Evolutionary conservation across 169 alveolate species (phyloP).

Genomic region (Nephromyces sp.): DNA sequence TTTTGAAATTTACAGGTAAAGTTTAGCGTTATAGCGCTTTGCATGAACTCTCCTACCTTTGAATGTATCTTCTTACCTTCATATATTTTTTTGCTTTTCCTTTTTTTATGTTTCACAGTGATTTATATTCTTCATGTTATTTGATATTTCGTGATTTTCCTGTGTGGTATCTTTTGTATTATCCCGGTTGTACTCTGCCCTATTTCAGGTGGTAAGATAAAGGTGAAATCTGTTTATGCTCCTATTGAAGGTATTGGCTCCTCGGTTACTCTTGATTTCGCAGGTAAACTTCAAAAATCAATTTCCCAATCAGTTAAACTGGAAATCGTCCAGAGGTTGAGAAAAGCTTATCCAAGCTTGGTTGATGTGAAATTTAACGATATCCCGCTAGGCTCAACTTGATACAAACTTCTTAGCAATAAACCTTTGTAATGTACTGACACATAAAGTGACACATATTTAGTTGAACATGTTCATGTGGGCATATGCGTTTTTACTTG

Average conservation of each 20-base stretch:
- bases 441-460: too few relatives aligned
- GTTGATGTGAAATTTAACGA: neutral
- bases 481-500: too few relatives aligned
- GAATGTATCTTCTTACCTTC: too few relatives aligned
- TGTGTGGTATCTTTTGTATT: too few relatives aligned
- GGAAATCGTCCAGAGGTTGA: neutral
- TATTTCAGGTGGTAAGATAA: neutral
- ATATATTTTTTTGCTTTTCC: neutral
- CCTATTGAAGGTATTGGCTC: neutral
- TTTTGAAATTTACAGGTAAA: constrained; percentile 5
- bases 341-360: neutral
- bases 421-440: too few relatives aligned
- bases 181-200: neutral
- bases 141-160: too few relatives aligned
- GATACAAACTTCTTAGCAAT: too few relatives aligned
- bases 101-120: neutral
- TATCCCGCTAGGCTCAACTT: too few relatives aligned
- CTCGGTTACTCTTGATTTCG: neutral
- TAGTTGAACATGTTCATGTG: too few relatives aligned
- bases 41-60: neutral
- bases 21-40: too few relatives aligned
- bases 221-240: neutral
- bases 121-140: neutral
- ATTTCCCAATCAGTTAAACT: neutral
- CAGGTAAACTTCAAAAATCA: neutral